Evolutionary conservation across 768 basidiomycete genomes (phyloP).

Genomic region (Hypsizygus marmoreus): DNA sequence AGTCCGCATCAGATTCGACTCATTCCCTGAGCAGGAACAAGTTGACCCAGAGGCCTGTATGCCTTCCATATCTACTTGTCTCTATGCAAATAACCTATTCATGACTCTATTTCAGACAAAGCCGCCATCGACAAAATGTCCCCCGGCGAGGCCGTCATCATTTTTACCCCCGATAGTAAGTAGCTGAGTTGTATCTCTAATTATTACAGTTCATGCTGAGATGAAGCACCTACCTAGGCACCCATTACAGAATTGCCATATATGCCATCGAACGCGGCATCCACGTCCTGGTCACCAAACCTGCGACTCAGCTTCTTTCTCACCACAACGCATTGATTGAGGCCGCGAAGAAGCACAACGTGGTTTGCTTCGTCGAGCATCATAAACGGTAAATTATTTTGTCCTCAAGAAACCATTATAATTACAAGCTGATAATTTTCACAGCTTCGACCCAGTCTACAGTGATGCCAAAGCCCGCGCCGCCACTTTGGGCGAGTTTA

Average conservation of each 20-base stretch:
- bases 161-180: constrained; percentile 91
- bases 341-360: constrained; percentile 75
- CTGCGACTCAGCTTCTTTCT: constrained; percentile 82
- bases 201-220: background rate
- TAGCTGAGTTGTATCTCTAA: too few species aligned
- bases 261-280: constrained; percentile 85
- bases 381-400: constrained; percentile 67
- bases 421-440: background rate
- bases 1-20: constrained; percentile 59
- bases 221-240: constrained; percentile 48
- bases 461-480: constrained; percentile 85
- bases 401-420: background rate
- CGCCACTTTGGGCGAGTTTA: constrained; percentile 81
- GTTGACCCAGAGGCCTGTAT: constrained; percentile 82
- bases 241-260: constrained; percentile 82
- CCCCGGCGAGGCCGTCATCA: constrained; percentile 86
- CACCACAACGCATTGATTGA: constrained; percentile 81
- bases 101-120: constrained; percentile 59
- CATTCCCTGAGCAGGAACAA: constrained; percentile 70
- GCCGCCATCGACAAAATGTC: constrained; percentile 74
- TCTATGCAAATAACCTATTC: background rate
- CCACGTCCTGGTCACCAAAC: constrained; percentile 92
- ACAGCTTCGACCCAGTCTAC: constrained; percentile 87
- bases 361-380: constrained; percentile 93
- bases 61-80: constrained; percentile 28